Percentiles rank a stretch among this genome's conserved stretches.
These are phyloP conservation scores for Eucalyptus erythrocorys DNA, from an alignment of 345 rosid species.

Conservation along the genomic window DNA sequence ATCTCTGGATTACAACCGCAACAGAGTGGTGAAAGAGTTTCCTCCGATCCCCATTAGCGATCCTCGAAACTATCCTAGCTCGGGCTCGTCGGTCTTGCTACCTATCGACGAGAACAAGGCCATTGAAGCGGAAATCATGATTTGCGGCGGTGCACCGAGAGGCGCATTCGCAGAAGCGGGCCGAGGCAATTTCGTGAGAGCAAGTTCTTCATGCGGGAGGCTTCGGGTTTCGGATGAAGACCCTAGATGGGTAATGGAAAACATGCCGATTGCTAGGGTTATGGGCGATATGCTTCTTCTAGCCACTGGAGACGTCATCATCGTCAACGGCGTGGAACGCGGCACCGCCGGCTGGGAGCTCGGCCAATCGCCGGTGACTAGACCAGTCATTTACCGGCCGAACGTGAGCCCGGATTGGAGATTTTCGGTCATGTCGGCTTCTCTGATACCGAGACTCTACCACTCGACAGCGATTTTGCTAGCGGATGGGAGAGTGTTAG, in stretches of 20 bases:
- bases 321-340: constrained; percentile 48
- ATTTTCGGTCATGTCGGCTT: constrained; percentile 35
- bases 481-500: constrained; percentile 56
- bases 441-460: constrained; percentile 55
- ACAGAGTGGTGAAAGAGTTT: constrained; percentile 38
- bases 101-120: constrained; percentile 46
- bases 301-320: constrained; percentile 54
- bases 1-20: constrained; percentile 40
- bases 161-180: constrained; percentile 16
- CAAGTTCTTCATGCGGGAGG: constrained; percentile 59
- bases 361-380: constrained; percentile 26
- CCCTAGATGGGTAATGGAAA: constrained; percentile 65
- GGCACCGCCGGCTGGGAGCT: constrained; percentile 82
- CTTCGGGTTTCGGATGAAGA: constrained; percentile 22
- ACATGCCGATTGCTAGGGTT: constrained; percentile 64
- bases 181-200: constrained; percentile 13
- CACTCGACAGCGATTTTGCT: constrained; percentile 64
- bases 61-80: constrained; percentile 79
- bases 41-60: constrained; percentile 41
- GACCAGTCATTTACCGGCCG: constrained; percentile 50
- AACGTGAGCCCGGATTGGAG: neutral
- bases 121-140: constrained; percentile 45
- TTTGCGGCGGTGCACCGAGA: constrained; percentile 75
- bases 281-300: constrained; percentile 86
- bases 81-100: constrained; percentile 73